These are phyloP conservation scores for Anethum foeniculum DNA, from an alignment of 140 eudicot species.

Conservation along the genomic window DNA sequence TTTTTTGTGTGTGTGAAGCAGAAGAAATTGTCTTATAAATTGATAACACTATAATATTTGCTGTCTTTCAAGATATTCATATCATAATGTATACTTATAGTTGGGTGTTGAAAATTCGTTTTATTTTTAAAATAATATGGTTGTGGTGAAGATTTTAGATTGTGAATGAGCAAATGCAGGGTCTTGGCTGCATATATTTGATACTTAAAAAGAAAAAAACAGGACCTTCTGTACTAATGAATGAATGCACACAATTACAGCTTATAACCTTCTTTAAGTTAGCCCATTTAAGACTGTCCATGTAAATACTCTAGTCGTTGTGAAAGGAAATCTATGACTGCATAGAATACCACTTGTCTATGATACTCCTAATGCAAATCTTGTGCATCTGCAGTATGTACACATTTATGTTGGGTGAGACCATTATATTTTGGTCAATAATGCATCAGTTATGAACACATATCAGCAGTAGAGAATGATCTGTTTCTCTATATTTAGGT, in stretches of 20 bases:
- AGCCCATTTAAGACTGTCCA: neutral
- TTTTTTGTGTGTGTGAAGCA: slow-evolving; percentile 18
- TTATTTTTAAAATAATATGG: neutral
- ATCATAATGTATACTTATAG: neutral
- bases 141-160: neutral
- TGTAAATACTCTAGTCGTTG: neutral
- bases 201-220: neutral
- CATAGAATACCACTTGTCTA: neutral
- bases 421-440: neutral
- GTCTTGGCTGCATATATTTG: neutral
- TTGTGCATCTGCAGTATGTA: neutral
- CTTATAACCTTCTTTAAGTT: neutral
- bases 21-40: neutral
- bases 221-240: neutral
- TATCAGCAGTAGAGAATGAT: neutral
- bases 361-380: neutral
- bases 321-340: neutral
- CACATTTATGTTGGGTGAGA: neutral
- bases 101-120: neutral
- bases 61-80: neutral
- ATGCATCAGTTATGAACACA: neutral
- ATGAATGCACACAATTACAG: neutral
- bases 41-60: neutral
- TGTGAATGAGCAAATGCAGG: neutral
- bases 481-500: neutral